Evolutionary conservation across 331 rosid genomes (phyloP), one percentile per base, ranked within the genome.

Genomic region (Malus hybrid): DNA sequence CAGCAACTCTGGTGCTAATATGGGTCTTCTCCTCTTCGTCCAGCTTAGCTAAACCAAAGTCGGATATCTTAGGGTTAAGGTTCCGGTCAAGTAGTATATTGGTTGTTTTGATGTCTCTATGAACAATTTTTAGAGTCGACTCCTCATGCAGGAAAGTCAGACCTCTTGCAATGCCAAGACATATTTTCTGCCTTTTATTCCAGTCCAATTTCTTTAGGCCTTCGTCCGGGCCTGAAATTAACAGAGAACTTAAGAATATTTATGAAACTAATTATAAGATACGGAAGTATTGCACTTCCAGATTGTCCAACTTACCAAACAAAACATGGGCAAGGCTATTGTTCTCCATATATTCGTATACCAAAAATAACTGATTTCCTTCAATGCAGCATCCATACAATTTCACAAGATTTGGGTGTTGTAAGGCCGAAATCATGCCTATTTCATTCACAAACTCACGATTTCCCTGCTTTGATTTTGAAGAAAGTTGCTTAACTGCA

Each of bases 81-180:
- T 71, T 44, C 33, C 57, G 6, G 10, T 78, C 82, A 1, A 78
- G 77, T 7, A 78, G 6, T 34, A 78, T 70, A 78, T 61, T 84
- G 0, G 80, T 80, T 39, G 82, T 34, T 56, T 84, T 84, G 67
- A 84, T 84, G 81, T 84, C 87, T 72, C 87, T 81, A 34, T 84
- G 87, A 42, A 84, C 87, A 52, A 84, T 71, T 44, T 75, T 84
- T 48, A 84, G 36, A 26, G 81, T 26, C 10, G 85, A 84, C 58
- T 78, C 87, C 74, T 84, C 87, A n/a, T 84, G 87, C 62, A 84
- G 13, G 11, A 56, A 84, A 29, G 82, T 78, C 60, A 84, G n/a
- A 53, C 87, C 85, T 63, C 64, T 81, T 28, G 87, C 83, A 73
- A 81, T 81, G 16, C 73, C 87, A 57, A 71, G 0, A n/a, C 85